Percentiles rank a stretch among this genome's conserved stretches.
These are phyloP conservation scores for Coniferiporia sulphurascens DNA, from an alignment of 1,284 basidiomycete species.

Conservation along the genomic window DNA sequence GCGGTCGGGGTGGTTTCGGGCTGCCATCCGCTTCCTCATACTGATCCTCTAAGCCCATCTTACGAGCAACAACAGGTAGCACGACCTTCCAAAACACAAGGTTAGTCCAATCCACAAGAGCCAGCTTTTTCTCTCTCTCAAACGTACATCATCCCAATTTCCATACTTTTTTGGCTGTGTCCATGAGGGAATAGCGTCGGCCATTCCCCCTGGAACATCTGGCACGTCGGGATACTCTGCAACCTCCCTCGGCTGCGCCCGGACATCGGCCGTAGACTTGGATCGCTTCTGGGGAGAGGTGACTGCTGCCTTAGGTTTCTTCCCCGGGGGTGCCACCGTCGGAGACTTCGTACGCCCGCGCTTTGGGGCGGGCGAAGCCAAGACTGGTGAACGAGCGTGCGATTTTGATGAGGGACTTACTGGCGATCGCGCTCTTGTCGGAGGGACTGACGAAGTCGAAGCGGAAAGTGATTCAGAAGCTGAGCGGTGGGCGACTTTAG, in stretches of 20 bases:
- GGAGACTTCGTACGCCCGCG: slow-evolving; percentile 42
- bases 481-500: slow-evolving; percentile 7
- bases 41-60: slow-evolving; percentile 68
- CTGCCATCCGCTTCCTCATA: slow-evolving; percentile 63
- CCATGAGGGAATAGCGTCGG: slow-evolving; percentile 72
- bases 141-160: slow-evolving; percentile 74
- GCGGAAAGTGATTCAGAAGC: slow-evolving; percentile 5
- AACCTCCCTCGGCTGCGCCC: slow-evolving; percentile 33
- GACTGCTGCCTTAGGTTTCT: slow-evolving; percentile 31
- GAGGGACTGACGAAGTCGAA: slow-evolving; percentile 5
- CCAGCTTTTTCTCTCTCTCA: neutral
- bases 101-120: neutral
- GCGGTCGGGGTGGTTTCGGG: slow-evolving; percentile 41
- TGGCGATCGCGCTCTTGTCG: neutral
- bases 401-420: neutral
- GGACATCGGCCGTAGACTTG: slow-evolving; percentile 29
- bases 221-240: slow-evolving; percentile 59
- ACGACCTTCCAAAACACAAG: slow-evolving; percentile 40
- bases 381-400: slow-evolving; percentile 5
- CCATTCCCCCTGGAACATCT: slow-evolving; percentile 42
- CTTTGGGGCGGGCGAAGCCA: slow-evolving; percentile 16
- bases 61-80: slow-evolving; percentile 73
- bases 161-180: slow-evolving; percentile 63
- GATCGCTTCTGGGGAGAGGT: slow-evolving; percentile 25
- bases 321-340: slow-evolving; percentile 31